Percentiles rank a stretch among this genome's conserved stretches.
Evolutionary conservation across 257 asterid genomes (phyloP).

Genomic region (Rauvolfia tetraphylla): DNA sequence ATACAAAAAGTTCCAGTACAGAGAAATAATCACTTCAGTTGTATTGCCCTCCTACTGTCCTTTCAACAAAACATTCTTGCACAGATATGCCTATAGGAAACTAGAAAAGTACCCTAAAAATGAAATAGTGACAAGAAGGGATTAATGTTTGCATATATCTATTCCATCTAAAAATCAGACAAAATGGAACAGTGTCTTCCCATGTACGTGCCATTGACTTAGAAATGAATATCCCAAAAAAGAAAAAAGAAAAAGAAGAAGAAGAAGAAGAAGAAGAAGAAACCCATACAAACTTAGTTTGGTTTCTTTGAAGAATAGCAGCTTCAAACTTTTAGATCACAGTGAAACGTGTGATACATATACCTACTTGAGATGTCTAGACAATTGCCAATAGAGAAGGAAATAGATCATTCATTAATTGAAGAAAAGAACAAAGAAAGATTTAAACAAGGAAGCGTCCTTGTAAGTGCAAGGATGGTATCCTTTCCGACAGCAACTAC

Average conservation of each 20-base stretch:
- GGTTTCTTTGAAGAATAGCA: neutral
- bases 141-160: neutral
- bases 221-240: neutral
- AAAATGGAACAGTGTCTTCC: neutral
- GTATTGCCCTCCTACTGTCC: neutral
- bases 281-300: neutral
- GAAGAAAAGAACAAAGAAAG: no score
- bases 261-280: neutral
- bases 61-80: neutral
- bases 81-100: neutral
- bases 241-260: neutral
- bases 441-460: neutral
- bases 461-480: no score
- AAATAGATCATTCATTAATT: neutral
- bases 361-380: neutral
- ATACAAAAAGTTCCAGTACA: neutral
- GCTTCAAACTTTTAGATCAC: conserved; percentile 7
- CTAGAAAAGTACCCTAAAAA: neutral
- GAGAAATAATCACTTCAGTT: neutral
- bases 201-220: neutral
- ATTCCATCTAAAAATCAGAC: neutral
- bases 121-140: neutral
- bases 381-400: neutral
- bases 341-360: neutral
- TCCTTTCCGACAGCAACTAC: neutral